Evolutionary conservation across 352 stramenopile genomes (phyloP).

Genomic region (Plasmopara viticola): DNA sequence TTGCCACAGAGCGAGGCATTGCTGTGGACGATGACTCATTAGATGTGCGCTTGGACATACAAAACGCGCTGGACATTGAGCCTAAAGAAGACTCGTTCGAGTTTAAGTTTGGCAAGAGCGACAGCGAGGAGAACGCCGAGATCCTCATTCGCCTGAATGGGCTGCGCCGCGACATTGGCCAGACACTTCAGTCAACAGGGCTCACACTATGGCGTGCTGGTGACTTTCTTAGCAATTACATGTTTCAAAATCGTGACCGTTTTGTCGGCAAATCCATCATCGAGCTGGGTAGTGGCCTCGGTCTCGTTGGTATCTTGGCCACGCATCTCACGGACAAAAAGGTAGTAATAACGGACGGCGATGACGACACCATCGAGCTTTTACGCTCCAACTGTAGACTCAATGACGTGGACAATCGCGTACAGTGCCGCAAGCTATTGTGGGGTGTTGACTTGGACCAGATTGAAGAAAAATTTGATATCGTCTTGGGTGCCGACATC

Average conservation of each 20-base stretch:
- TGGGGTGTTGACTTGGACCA: constrained; percentile 42
- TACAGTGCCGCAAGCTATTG: constrained; percentile 40
- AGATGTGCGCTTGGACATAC: constrained; percentile 45
- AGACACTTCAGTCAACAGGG: constrained; percentile 55
- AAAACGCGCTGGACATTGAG: constrained; percentile 55
- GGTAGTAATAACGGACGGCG: constrained; percentile 54
- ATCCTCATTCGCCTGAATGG: constrained; percentile 50
- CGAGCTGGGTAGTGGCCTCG: constrained; percentile 51
- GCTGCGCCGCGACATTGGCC: constrained; percentile 49
- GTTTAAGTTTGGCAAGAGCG: constrained; percentile 38
- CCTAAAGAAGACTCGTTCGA: constrained; percentile 55
- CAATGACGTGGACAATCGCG: constrained; percentile 33
- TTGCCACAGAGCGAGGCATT: constrained; percentile 45
- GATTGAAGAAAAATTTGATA: constrained; percentile 42
- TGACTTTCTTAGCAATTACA: constrained; percentile 54
- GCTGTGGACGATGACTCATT: constrained; percentile 28
- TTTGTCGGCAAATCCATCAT: constrained; percentile 36
- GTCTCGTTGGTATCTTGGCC: constrained; percentile 51
- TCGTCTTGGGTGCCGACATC: constrained; percentile 52
- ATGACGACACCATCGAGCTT: constrained; percentile 44
- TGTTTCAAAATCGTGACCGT: constrained; percentile 35
- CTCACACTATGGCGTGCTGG: constrained; percentile 57
- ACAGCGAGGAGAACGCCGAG: constrained; percentile 16
- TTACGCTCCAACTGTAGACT: constrained; percentile 49
- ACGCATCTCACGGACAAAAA: constrained; percentile 45